Evolutionary conservation across 2,329 filamentous ascomycete genomes (phyloP).

Genomic region (Chaetoscypha palmicola): DNA sequence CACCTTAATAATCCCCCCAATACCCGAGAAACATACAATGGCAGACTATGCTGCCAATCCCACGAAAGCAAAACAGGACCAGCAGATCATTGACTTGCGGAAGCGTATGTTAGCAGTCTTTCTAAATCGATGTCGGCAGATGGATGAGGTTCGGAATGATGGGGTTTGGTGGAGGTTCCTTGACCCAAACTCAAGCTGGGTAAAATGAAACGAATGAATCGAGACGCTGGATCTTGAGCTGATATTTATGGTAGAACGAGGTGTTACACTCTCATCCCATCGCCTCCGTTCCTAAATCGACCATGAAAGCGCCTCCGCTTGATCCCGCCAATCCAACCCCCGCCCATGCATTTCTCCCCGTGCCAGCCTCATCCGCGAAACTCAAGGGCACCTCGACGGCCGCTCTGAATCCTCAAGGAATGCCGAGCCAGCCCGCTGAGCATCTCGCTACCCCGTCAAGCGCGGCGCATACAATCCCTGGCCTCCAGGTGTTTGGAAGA

Average conservation of each 20-base stretch:
- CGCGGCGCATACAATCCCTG: conserved; percentile 50
- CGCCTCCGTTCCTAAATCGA: conserved; percentile 85
- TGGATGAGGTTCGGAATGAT: conserved; percentile 87
- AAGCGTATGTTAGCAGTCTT: conserved; percentile 98
- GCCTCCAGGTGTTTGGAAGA: conserved; percentile 60
- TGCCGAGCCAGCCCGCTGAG: conserved; percentile 46
- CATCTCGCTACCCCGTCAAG: conserved; percentile 42
- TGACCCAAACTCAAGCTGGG: conserved; percentile 98
- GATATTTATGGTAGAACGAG: conserved; percentile 61
- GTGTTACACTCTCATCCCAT: conserved; percentile 91
- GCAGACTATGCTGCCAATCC: conserved; percentile 97
- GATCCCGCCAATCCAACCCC: conserved; percentile 87
- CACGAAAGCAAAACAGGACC: conserved; percentile 95
- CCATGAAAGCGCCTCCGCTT: conserved; percentile 89
- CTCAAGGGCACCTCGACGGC: conserved; percentile 49
- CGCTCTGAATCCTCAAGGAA: conserved; percentile 40
- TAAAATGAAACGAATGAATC: no score
- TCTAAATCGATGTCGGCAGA: conserved; percentile 82
- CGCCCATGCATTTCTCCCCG: conserved; percentile 79
- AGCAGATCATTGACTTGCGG: conserved; percentile 89
- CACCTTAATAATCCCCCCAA: conserved; percentile 90
- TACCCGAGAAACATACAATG: conserved; percentile 98
- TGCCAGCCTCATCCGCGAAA: conserved; percentile 80
- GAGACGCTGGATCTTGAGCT: no score
- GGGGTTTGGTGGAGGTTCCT: conserved; percentile 97